Base-by-base conservation (phyloP, 495 filamentous ascomycete genomes). In the Apiosordaria backusii region DNA sequence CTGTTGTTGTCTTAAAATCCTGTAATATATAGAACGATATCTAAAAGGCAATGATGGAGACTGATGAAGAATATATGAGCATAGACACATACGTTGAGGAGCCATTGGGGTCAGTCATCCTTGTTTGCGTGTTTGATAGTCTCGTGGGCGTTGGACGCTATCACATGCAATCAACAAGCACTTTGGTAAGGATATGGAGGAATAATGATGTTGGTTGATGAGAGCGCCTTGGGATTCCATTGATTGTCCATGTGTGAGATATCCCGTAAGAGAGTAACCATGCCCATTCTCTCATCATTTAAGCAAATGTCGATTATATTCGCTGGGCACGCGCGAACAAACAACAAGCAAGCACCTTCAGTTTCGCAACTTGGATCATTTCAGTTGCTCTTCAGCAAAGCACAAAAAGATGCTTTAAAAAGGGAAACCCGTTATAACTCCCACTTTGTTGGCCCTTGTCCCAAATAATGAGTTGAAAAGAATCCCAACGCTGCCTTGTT, bases 1-100 rank as follows among this genome's bases (percentile, higher is more conserved):
- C 65, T 68, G 64, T 52, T 50, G 57, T 70, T 73, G 70, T 76
- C 69, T 70, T 71, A 57, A 45, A 45, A 63, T 70, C 53, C 45
- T 76, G 76, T 78, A 76, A 19, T 70, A 73, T 77, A 73, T 69
- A 74, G 58, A 18, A 27, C 13, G 63, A 71, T 60, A 68, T 71
- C 63, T 55, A 66, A 22, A 68, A 66, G 72, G 67, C 68, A 71
- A 72, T 68, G 71, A 76, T 72, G 70, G 73, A 71, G 35, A 23
- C 22, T 61, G 45, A 63, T 60, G 63, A 62, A 4, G 19, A 61
- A 61, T n/a, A 26, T 4, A 45, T 13, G 13, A 45, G 16, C 6
- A 18, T 45, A 45, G 10, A 45, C 6, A 45, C 10, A 45, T 7
- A 45, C 35, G 10, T 13, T 9, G n/a, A n/a, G n/a, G n/a, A n/a